Evolutionary conservation across 2,329 filamentous ascomycete genomes (phyloP).

Genomic region (Xylaria sp.): DNA sequence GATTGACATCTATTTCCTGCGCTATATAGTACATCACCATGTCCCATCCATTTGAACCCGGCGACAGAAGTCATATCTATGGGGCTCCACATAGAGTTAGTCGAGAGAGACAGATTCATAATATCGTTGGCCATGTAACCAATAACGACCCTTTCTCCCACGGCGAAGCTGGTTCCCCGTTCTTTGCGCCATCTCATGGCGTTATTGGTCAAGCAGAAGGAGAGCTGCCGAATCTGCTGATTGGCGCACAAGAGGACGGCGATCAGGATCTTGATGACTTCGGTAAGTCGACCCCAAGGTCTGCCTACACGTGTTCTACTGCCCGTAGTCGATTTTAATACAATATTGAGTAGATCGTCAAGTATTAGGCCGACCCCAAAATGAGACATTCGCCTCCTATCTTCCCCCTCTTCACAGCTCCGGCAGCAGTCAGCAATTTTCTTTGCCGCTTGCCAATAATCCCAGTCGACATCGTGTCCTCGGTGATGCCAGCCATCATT

Average conservation of each 20-base stretch:
- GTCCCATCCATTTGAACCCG: conserved; percentile 22
- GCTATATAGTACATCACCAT: conserved; percentile 16
- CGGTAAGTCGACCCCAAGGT: conserved; percentile 23
- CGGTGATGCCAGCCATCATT: conserved; percentile 39
- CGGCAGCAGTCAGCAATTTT: conserved; percentile 22
- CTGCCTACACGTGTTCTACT: not conserved
- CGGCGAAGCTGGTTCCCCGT: conserved; percentile 12
- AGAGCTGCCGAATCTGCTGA: conserved; percentile 2
- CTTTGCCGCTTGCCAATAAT: conserved; percentile 21
- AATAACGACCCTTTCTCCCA: conserved; percentile 25
- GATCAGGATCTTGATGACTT: conserved; percentile 32
- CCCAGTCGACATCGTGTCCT: conserved; percentile 28
- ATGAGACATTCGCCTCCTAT: not conserved
- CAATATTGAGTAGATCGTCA: conserved; percentile 25
- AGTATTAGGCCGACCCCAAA: conserved; percentile 28
- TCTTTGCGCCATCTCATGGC: conserved; percentile 1
- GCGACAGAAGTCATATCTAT: conserved; percentile 20
- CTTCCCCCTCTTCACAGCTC: conserved; percentile 2
- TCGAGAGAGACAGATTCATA: conserved; percentile 34
- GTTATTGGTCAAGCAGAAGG: conserved; percentile 2
- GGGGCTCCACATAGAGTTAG: conserved; percentile 18
- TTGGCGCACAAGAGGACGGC: conserved; percentile 4
- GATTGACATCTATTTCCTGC: not conserved
- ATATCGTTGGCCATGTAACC: conserved; percentile 35
- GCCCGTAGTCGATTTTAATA: not conserved